Conservation (phyloP, 164 flowering plant species). For the Aristolochia fimbriata region DNA sequence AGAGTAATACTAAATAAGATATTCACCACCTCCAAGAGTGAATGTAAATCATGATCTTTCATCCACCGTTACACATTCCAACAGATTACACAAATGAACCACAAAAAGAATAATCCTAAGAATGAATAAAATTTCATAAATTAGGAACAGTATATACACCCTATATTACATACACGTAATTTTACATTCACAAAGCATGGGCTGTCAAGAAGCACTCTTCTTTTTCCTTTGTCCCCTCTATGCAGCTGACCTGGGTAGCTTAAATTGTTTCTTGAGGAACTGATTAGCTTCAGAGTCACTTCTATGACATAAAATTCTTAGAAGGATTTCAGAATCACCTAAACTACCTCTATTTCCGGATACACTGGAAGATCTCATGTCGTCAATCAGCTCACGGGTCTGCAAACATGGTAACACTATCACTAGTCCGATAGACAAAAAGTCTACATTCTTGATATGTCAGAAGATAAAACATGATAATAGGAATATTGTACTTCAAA, state of each 20-base stretch:
- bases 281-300: slow-evolving; percentile 87
- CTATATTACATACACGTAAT: background rate
- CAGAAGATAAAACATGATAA: background rate
- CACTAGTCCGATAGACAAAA: background rate
- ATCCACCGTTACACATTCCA: no score
- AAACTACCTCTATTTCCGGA: slow-evolving; percentile 46
- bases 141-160: no score
- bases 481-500: no score
- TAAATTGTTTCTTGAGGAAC: slow-evolving; percentile 91
- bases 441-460: background rate
- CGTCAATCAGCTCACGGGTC: slow-evolving; percentile 87
- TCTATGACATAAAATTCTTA: slow-evolving; percentile 85
- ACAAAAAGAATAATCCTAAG: no score
- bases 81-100: no score
- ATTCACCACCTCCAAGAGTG: no score
- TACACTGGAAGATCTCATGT: slow-evolving; percentile 52
- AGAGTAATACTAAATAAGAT: no score
- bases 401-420: slow-evolving; percentile 20
- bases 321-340: slow-evolving; percentile 62
- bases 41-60: no score
- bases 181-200: background rate
- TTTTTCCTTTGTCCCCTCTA: slow-evolving; percentile 8
- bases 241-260: slow-evolving; percentile 72
- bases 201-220: background rate
- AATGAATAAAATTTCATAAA: no score